Conservation (phyloP, 306 rosid species). For the Dalbergia cochinchinensis region DNA sequence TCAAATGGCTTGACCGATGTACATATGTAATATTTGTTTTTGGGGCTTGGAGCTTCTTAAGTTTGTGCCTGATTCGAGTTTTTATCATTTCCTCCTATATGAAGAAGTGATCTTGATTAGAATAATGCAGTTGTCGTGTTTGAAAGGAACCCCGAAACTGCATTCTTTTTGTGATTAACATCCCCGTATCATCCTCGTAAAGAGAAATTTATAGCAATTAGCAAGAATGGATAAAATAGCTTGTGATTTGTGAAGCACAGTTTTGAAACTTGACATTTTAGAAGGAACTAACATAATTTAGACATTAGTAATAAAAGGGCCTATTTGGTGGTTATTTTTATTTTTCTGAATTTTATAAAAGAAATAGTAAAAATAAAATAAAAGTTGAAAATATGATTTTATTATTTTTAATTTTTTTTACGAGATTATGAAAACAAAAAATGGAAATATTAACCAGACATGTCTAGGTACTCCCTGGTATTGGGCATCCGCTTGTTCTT, state of each 20-base stretch:
- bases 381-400: no score
- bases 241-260: background rate
- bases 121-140: conserved; percentile 14
- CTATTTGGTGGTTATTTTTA: no score
- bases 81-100: conserved; percentile 13
- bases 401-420: no score
- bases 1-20: background rate
- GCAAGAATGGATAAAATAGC: background rate
- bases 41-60: conserved; percentile 28
- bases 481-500: no score
- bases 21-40: background rate
- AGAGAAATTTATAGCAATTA: background rate
- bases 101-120: conserved; percentile 12
- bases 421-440: no score
- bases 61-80: conserved; percentile 3
- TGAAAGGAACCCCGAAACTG: background rate
- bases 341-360: no score
- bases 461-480: no score
- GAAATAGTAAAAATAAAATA: no score
- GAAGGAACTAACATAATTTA: background rate
- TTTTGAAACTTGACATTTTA: background rate
- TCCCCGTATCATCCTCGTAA: background rate
- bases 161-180: background rate
- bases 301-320: background rate
- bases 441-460: no score